Percentiles rank a stretch among this genome's conserved stretches.
Evolutionary conservation across 306 rosid genomes (phyloP).

Genomic region (Lathyrus tuberosus): DNA sequence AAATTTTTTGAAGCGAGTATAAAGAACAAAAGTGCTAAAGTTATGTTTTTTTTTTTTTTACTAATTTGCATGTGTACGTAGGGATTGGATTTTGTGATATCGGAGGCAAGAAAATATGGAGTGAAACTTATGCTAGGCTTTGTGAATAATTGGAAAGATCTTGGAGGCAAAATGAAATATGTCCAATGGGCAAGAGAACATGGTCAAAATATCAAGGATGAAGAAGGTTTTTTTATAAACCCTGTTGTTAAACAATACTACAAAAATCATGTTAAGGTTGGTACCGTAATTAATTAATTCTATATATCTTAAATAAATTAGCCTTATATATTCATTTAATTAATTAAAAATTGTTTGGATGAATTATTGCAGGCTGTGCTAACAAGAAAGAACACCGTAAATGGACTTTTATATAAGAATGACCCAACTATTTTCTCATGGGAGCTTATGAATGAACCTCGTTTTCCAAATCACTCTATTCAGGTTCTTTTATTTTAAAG

Average conservation of each 20-base stretch:
- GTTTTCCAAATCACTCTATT: constrained; percentile 35
- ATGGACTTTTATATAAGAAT: constrained; percentile 25
- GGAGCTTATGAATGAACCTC: constrained; percentile 58
- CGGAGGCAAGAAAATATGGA: constrained; percentile 37
- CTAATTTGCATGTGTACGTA: background rate
- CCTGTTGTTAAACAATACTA: constrained; percentile 17
- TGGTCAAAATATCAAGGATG: background rate
- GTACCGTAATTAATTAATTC: too few relatives aligned
- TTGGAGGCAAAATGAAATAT: constrained; percentile 26
- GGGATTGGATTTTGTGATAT: constrained; percentile 37
- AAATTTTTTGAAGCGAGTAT: too few relatives aligned
- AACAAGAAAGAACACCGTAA: constrained; percentile 19
- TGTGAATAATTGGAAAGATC: constrained; percentile 31
- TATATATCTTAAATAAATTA: too few relatives aligned
- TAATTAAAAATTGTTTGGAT: too few relatives aligned
- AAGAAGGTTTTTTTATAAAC: constrained; percentile 27
- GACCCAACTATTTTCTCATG: constrained; percentile 36
- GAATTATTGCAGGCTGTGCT: constrained; percentile 9
- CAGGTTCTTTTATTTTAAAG: constrained; percentile 38
- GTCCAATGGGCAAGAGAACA: constrained; percentile 30
- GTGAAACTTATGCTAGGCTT: constrained; percentile 19
- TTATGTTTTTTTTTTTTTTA: too few relatives aligned
- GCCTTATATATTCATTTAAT: too few relatives aligned
- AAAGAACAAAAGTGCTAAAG: too few relatives aligned
- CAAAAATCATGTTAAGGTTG: constrained; percentile 35